Conservation (phyloP, 352 stramenopile species). For the Nothophytophthora sp. region DNA sequence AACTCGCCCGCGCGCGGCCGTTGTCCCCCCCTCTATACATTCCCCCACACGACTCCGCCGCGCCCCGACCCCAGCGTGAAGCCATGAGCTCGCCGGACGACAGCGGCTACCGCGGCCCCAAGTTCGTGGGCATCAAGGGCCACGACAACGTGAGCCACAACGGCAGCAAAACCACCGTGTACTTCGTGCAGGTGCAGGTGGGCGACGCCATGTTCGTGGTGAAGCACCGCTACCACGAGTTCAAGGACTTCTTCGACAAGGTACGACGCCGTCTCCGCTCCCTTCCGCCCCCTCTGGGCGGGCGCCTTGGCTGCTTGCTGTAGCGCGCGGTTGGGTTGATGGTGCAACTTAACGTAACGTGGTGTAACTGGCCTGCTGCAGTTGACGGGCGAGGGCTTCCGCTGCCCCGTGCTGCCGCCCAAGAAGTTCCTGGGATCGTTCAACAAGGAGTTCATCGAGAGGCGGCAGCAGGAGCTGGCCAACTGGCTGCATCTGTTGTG, state of each 20-base stretch:
- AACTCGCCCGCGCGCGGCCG: no score
- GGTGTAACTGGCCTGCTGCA: slow-evolving; percentile 21
- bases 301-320: no score
- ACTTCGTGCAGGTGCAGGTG: slow-evolving; percentile 82
- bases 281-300: not conserved
- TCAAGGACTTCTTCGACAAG: slow-evolving; percentile 89
- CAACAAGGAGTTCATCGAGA: slow-evolving; percentile 91
- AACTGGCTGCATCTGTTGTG: slow-evolving; percentile 87
- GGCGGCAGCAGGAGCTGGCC: slow-evolving; percentile 86
- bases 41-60: not conserved
- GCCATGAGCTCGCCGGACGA: slow-evolving; percentile 38
- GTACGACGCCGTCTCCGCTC: slow-evolving; percentile 21
- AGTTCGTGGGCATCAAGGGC: slow-evolving; percentile 87
- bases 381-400: slow-evolving; percentile 73
- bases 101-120: slow-evolving; percentile 54
- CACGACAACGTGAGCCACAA: slow-evolving; percentile 89
- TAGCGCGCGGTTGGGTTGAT: not conserved
- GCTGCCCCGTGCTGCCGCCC: slow-evolving; percentile 76
- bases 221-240: slow-evolving; percentile 86
- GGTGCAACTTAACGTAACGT: slow-evolving; percentile 4
- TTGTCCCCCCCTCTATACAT: no score
- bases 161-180: slow-evolving; percentile 87
- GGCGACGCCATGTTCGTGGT: slow-evolving; percentile 81
- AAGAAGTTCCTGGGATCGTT: slow-evolving; percentile 91
- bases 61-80: not conserved